These are phyloP conservation scores for Saussurea involucrata DNA, from an alignment of 129 eudicot genomes.

Conservation along the genomic window DNA sequence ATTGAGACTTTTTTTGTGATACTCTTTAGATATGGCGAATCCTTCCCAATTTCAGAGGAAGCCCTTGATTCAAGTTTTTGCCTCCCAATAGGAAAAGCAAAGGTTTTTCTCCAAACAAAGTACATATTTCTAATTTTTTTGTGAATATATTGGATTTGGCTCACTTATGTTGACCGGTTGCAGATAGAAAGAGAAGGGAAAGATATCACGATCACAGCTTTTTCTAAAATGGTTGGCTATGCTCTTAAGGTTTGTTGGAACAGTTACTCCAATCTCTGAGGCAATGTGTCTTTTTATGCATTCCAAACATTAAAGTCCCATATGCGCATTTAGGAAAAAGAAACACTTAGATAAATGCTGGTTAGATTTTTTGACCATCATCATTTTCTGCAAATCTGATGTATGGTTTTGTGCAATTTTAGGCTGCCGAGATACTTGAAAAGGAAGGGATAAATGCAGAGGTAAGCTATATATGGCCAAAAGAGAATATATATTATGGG, in stretches of 20 bases:
- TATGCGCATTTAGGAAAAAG: not conserved
- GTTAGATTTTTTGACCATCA: not conserved
- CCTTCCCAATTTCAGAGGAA: constrained; percentile 64
- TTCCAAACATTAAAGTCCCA: not conserved
- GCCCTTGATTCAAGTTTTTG: constrained; percentile 59
- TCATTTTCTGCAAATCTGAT: not conserved
- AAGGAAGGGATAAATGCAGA: constrained; percentile 76
- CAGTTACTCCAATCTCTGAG: not conserved
- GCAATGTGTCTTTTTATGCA: not conserved
- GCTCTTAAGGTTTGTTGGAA: constrained; percentile 62
- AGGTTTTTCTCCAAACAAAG: constrained; percentile 28
- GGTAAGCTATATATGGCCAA: constrained; percentile 27
- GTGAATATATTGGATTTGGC: constrained; percentile 9
- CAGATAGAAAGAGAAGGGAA: constrained; percentile 79
- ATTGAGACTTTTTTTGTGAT: not conserved
- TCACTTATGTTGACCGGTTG: not conserved
- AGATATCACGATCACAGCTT: constrained; percentile 71
- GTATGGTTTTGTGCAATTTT: constrained; percentile 21
- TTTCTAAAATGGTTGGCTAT: constrained; percentile 87
- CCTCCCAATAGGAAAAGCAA: constrained; percentile 75
- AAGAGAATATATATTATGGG: not conserved
- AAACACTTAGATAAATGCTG: not conserved
- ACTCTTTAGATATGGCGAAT: constrained; percentile 54
- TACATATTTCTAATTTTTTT: not conserved
- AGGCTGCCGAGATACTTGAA: constrained; percentile 83